Evolutionary conservation across 768 basidiomycete genomes (phyloP).

Genomic region (Suillus hirtellus): DNA sequence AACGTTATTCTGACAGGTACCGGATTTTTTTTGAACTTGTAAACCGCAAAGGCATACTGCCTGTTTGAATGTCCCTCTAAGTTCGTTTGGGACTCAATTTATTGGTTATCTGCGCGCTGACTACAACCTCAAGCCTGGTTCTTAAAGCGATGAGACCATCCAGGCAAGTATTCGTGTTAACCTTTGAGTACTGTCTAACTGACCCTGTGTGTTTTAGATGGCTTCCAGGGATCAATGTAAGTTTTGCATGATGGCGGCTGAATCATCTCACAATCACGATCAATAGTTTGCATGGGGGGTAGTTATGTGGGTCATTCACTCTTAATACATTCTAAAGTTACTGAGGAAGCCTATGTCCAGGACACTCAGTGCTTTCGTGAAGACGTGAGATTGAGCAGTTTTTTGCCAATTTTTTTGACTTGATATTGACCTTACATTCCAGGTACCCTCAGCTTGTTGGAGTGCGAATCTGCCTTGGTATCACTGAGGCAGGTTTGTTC

Average conservation of each 20-base stretch:
- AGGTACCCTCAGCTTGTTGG: constrained; percentile 66
- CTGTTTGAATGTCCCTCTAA: constrained; percentile 66
- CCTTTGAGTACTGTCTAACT: constrained; percentile 20
- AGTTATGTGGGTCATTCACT: constrained; percentile 46
- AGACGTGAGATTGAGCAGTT: constrained; percentile 41
- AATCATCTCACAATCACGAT: not conserved
- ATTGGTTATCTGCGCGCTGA: not conserved
- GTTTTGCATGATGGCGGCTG: constrained; percentile 15
- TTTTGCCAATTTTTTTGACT: not conserved
- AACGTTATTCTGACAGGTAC: not conserved
- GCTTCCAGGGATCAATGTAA: constrained; percentile 66
- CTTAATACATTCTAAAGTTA: not conserved
- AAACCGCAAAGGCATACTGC: constrained; percentile 17
- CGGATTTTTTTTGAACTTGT: not conserved
- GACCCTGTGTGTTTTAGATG: constrained; percentile 38
- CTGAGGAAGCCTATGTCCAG: constrained; percentile 29
- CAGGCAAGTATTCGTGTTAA: constrained; percentile 27
- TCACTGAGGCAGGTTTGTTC: constrained; percentile 71
- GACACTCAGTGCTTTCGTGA: constrained; percentile 67
- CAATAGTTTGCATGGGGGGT: constrained; percentile 56
- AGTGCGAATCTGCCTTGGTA: constrained; percentile 56
- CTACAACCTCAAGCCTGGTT: constrained; percentile 28
- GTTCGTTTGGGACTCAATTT: constrained; percentile 31
- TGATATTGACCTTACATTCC: not conserved
- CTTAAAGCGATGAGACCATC: constrained; percentile 68